Base-by-base conservation (phyloP, 129 eudicot species). In the Kitagawia praeruptora region DNA sequence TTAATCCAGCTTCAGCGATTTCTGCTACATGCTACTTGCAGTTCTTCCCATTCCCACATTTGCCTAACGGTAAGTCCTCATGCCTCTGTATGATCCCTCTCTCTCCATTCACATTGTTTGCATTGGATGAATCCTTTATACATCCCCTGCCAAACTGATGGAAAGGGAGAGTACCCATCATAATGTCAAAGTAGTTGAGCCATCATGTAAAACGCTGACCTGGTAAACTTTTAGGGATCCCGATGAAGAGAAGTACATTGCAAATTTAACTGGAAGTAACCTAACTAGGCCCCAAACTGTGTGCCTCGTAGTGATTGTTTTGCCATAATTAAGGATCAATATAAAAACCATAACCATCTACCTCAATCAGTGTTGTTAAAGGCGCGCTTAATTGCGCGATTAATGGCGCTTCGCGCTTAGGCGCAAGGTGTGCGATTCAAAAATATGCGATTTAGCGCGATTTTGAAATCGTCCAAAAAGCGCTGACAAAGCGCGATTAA, bases 11-110 rank as follows among this genome's bases (percentile, higher is more conserved):
- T 79, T 79, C 90, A 14, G 8, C 38, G 13, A 84, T 87, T 80
- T 74, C 88, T 74, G 84, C 86, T 27, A 63, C 82, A 10, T 87
- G 90, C 86, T 87, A 87, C 86, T 80, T 87, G 75, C 90, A 84
- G 76, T 87, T 87, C 80, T 87, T 87, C 84, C 90, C 90, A 73
- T 87, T 87, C 73, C 90, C 90, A 21, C 81, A 84, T 87, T 44
- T 73, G 42, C 58, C 31, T 49, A 84, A 87, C 58, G 90, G 90
- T 87, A 80, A 77, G 61, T 38, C 19, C 71, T 41, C 6, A 11
- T 54, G 16, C 27, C 49, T 44, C 48, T 21, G 16, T 31, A 51
- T 54, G 40, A 4, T 10, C 13, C 70, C 8, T 76, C 41, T 44
- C 13, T 75, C 61, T 75, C 23, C 18, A 14, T 48, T 1, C 38